A percentile compares a stretch with the other conserved stretches of the same genome.
phyloP scores from a whole-genome alignment of 2,329 filamentous ascomycete genomes.

The Fusarium tanahbumbuense region DNA sequence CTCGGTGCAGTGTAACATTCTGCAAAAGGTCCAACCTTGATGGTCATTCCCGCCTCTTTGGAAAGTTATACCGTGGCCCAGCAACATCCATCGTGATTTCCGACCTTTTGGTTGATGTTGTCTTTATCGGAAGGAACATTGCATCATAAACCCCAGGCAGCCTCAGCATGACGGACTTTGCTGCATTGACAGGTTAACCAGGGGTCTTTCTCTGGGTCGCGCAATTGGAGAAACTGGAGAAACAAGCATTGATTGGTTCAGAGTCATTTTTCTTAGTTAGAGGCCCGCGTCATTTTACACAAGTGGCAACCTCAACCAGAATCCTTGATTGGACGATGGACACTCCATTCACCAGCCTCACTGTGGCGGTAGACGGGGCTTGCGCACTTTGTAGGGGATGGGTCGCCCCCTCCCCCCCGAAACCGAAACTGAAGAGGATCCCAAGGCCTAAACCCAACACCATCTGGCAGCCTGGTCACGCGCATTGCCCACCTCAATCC shows the following conservation, averaged over 20 bases:
- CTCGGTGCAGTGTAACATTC: background rate
- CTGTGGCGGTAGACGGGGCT: conserved; percentile 40
- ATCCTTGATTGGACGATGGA: conserved; percentile 31
- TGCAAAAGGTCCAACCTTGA: background rate
- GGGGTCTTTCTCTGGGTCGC: conserved; percentile 21
- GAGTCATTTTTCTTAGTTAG: conserved; percentile 32
- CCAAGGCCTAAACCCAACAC: conserved; percentile 48
- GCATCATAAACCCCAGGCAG: conserved; percentile 11
- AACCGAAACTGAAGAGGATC: conserved; percentile 21
- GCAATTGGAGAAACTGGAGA: conserved; percentile 31
- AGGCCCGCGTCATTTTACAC: conserved; percentile 37
- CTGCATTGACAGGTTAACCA: conserved; percentile 16
- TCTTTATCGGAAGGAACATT: conserved; percentile 4
- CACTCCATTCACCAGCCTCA: conserved; percentile 39
- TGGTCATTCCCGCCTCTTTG: background rate
- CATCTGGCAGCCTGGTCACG: conserved; percentile 52
- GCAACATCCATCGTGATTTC: background rate
- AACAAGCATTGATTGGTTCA: conserved; percentile 23
- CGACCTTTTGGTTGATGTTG: background rate
- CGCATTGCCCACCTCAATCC: conserved; percentile 53
- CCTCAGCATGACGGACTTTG: conserved; percentile 3
- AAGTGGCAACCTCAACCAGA: conserved; percentile 30
- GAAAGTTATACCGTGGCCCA: background rate
- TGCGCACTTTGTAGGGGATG: conserved; percentile 23
- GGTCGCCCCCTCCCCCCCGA: conserved; percentile 37